A percentile compares a stretch with the other conserved stretches of the same genome.
phyloP scores from a whole-genome alignment of 192 early-diverging fungal genomes.

The Dispira parvispora region DNA sequence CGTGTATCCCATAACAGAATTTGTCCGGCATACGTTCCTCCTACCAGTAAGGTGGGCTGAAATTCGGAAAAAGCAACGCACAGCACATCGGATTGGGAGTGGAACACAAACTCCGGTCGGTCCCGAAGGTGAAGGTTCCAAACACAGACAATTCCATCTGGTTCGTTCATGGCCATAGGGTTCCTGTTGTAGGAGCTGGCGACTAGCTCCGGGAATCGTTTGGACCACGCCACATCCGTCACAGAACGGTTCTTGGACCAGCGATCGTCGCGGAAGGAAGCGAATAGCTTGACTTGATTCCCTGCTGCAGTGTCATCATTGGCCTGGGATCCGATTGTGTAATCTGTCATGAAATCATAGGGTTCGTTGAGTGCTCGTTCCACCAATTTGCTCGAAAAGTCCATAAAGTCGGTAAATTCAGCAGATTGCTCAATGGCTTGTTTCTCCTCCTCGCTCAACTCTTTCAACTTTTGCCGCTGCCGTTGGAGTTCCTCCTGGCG shows the following conservation, averaged over 20 bases:
- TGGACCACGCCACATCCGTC: conserved; percentile 87
- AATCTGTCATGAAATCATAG: conserved; percentile 91
- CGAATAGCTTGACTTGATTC: conserved; percentile 48
- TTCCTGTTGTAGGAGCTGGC: conserved; percentile 90
- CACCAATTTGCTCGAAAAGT: conserved; percentile 68
- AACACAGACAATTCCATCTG: conserved; percentile 83
- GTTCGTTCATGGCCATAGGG: conserved; percentile 63
- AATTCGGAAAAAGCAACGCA: conserved; percentile 80
- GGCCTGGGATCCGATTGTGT: conserved; percentile 46
- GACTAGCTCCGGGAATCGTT: conserved; percentile 74
- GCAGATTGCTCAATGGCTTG: conserved; percentile 53
- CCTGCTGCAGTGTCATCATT: conserved; percentile 44
- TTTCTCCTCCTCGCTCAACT: conserved; percentile 74
- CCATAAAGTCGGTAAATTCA: conserved; percentile 76
- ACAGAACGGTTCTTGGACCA: conserved; percentile 77
- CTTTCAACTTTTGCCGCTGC: conserved; percentile 34
- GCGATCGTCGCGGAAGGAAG: conserved; percentile 63
- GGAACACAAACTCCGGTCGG: conserved; percentile 90
- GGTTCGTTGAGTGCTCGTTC: conserved; percentile 75
- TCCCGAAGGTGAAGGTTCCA: conserved; percentile 84
- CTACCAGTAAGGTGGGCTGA: conserved; percentile 82
- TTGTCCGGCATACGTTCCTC: conserved; percentile 96
- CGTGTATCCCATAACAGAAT: conserved; percentile 96
- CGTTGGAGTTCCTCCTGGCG: conserved; percentile 46
- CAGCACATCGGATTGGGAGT: conserved; percentile 82